Conservation (phyloP, 2,329 filamentous ascomycete genomes). For the Pseudogymnoascus sp. region DNA sequence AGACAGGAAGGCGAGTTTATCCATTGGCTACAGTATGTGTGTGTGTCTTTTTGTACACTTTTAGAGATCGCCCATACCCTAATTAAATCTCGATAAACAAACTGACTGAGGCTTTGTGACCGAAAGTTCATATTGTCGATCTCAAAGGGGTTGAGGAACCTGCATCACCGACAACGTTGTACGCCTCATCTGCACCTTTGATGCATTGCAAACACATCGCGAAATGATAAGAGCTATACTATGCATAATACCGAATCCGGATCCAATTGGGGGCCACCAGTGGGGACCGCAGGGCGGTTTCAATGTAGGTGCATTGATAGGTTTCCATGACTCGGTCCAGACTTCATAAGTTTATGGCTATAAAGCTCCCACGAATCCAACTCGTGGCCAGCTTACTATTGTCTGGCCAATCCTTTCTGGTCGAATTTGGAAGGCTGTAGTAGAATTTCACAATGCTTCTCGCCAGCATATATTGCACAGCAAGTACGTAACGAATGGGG, state of each 20-base stretch:
- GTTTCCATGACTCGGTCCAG: not conserved
- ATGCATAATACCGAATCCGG: not conserved
- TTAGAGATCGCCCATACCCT: constrained; percentile 7
- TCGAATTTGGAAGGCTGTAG: not conserved
- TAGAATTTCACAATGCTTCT: not conserved
- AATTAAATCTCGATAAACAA: constrained; percentile 8
- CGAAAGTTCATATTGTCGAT: not conserved
- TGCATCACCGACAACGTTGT: not conserved
- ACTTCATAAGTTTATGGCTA: not conserved
- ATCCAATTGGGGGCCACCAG: not conserved
- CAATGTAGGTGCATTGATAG: not conserved
- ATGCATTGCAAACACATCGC: constrained; percentile 2
- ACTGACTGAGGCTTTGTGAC: constrained; percentile 5
- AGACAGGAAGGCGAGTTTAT: constrained; percentile 5
- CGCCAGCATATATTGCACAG: not conserved
- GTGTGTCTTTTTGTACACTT: constrained; percentile 6
- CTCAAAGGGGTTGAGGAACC: not conserved
- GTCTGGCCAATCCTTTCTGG: not conserved
- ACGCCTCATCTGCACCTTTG: not conserved
- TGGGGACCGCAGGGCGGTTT: not conserved
- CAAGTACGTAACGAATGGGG: not conserved
- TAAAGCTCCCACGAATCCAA: not conserved
- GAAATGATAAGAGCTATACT: not conserved
- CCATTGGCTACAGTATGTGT: constrained; percentile 8
- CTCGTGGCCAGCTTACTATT: not conserved